These are phyloP conservation scores for Aspergillus affinis DNA, from an alignment of 495 filamentous ascomycete genomes.

Conservation along the genomic window DNA sequence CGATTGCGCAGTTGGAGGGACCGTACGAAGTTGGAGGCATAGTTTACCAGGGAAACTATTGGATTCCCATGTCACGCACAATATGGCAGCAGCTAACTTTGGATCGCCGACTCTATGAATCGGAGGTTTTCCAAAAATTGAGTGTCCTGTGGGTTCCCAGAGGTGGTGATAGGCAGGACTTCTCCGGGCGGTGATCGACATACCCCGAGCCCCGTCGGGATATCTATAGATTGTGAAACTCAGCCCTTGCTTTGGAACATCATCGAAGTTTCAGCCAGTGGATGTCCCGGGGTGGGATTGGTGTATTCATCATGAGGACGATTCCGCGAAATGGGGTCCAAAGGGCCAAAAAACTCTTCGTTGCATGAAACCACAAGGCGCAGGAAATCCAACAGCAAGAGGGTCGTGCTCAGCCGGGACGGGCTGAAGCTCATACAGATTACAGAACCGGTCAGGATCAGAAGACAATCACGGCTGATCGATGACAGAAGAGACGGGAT, in stretches of 20 bases:
- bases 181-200: not conserved
- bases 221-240: not conserved
- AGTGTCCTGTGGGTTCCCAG: not conserved
- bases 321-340: not conserved
- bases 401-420: not conserved
- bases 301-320: not conserved
- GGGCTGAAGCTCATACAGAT: not conserved
- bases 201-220: not conserved
- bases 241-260: not conserved
- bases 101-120: not conserved
- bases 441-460: not conserved
- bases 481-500: not conserved
- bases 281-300: not conserved
- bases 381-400: not conserved
- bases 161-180: not conserved
- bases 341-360: not conserved
- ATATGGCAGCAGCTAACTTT: not conserved
- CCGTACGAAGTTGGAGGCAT: too few species aligned
- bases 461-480: conserved; percentile 4
- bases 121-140: not conserved
- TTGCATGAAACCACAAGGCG: not conserved
- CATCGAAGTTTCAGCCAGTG: not conserved
- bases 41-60: too few species aligned
- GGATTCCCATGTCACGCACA: not conserved
- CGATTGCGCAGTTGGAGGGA: too few species aligned